These are phyloP conservation scores for Diaporthe citri DNA, from an alignment of 2,329 filamentous ascomycete genomes.

Conservation along the genomic window DNA sequence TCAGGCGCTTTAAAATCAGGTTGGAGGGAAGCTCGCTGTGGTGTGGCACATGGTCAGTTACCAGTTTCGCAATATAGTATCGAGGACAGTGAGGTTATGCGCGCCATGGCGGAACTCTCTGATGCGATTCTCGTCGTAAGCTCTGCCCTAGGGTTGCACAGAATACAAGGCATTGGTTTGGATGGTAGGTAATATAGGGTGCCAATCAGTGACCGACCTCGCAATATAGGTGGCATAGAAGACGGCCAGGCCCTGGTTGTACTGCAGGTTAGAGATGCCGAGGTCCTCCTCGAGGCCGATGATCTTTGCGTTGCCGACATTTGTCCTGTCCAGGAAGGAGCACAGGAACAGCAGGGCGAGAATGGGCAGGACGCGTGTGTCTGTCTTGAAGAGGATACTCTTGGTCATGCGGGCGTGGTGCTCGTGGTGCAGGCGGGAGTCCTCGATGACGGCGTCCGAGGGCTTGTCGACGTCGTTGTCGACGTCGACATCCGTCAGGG, in stretches of 20 bases:
- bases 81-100: background rate
- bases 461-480: conserved; percentile 39
- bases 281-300: conserved; percentile 71
- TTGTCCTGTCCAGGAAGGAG: conserved; percentile 76
- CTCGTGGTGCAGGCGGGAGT: conserved; percentile 36
- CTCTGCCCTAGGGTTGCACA: background rate
- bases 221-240: conserved; percentile 76
- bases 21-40: conserved; percentile 73
- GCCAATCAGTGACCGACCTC: conserved; percentile 54
- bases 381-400: conserved; percentile 47
- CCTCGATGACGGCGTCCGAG: conserved; percentile 42
- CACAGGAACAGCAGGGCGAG: conserved; percentile 75
- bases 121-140: too few relatives aligned
- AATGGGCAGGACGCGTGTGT: conserved; percentile 69
- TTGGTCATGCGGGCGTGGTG: conserved; percentile 42
- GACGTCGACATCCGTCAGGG: conserved; percentile 22
- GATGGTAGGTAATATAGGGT: too few relatives aligned
- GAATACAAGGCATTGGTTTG: background rate
- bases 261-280: conserved; percentile 70
- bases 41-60: conserved; percentile 9
- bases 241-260: conserved; percentile 72
- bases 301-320: conserved; percentile 78
- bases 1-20: conserved; percentile 71
- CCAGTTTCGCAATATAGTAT: background rate
- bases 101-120: background rate